Evolutionary conservation across 257 asterid genomes (phyloP).

Genomic region (Fraxinus cuspidata): DNA sequence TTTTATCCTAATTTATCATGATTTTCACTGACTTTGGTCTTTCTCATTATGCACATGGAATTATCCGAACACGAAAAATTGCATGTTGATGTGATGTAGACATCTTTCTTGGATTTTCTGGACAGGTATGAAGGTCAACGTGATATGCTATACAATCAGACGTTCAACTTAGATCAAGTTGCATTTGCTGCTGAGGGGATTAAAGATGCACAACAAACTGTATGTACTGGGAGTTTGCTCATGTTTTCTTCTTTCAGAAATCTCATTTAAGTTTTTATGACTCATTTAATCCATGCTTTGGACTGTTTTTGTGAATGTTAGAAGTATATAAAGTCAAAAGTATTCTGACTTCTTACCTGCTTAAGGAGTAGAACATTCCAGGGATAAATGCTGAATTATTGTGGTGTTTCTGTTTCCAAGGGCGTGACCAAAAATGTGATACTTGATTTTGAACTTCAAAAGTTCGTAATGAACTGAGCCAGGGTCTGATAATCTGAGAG

Average conservation of each 20-base stretch:
- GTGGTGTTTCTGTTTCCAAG: constrained; percentile 2
- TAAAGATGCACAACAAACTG: constrained; percentile 98
- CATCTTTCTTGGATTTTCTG: constrained; percentile 28
- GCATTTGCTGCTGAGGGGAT: constrained; percentile 97
- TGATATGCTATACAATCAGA: constrained; percentile 92
- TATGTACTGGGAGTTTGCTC: constrained; percentile 42
- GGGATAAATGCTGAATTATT: background rate
- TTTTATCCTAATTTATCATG: background rate
- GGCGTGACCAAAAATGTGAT: constrained; percentile 1
- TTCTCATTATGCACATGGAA: background rate
- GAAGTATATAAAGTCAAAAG: background rate
- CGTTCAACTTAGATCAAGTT: constrained; percentile 94
- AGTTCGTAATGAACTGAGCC: background rate
- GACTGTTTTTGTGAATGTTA: constrained; percentile 2
- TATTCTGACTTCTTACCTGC: constrained; percentile 7
- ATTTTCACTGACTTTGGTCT: background rate
- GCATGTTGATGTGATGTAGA: background rate
- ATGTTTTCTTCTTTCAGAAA: constrained; percentile 17
- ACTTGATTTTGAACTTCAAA: constrained; percentile 13
- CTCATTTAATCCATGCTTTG: background rate
- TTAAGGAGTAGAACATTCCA: constrained; percentile 11
- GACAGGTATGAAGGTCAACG: constrained; percentile 97
- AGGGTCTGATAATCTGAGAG: constrained; percentile 2
- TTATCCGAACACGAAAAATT: background rate
- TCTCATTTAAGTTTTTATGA: background rate